Evolutionary conservation across 768 basidiomycete species (phyloP).

Genomic region (Tricholoma hemisulphureum): DNA sequence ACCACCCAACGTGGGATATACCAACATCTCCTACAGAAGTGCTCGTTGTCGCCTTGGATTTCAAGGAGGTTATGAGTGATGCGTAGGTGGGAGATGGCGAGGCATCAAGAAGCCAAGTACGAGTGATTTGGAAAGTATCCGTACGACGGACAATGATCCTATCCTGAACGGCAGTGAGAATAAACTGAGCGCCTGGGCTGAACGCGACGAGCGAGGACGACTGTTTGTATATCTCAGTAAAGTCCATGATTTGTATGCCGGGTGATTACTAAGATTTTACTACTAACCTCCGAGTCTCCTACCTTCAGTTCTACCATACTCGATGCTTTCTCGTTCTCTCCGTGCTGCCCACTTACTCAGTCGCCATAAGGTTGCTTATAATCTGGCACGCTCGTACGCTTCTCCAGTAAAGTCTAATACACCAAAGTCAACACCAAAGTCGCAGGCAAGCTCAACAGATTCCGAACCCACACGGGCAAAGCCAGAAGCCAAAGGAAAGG

Average conservation of each 20-base stretch:
- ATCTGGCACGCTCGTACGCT: conserved; percentile 44
- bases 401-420: conserved; percentile 39
- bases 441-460: conserved; percentile 13
- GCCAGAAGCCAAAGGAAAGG: conserved; percentile 31
- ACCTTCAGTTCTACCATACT: too few species aligned
- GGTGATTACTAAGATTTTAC: too few species aligned
- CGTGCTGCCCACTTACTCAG: conserved; percentile 50
- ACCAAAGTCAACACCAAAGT: conserved; percentile 17
- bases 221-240: conserved; percentile 83
- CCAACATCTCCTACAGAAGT: conserved; percentile 31
- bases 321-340: conserved; percentile 66
- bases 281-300: neutral
- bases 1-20: conserved; percentile 83
- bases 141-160: conserved; percentile 81
- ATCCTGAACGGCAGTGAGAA: conserved; percentile 77
- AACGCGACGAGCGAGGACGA: conserved; percentile 69
- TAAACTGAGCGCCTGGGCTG: conserved; percentile 85
- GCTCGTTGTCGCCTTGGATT: conserved; percentile 28
- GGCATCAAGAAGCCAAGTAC: conserved; percentile 71
- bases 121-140: conserved; percentile 78
- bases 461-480: conserved; percentile 21
- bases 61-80: conserved; percentile 38
- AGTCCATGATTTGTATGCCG: conserved; percentile 84
- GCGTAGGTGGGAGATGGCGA: conserved; percentile 51
- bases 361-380: conserved; percentile 36